Conservation (phyloP, 352 stramenopile species). For the Pythium chondricola region DNA sequence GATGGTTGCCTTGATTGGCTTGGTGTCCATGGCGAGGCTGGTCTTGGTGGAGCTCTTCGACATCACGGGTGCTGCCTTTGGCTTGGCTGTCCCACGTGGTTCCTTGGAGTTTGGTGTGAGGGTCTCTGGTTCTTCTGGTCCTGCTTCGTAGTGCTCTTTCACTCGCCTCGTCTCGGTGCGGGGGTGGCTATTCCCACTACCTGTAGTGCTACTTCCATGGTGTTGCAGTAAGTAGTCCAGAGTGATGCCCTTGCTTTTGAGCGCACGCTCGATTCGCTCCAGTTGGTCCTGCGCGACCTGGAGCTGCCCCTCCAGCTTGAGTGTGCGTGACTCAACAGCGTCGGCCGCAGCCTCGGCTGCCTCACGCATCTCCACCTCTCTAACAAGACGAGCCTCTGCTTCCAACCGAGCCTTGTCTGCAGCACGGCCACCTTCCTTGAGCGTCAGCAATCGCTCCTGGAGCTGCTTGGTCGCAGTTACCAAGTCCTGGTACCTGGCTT, state of each 20-base stretch:
- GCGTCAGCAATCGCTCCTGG: constrained; percentile 23
- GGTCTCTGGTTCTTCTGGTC: constrained; percentile 8
- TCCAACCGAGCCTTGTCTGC: constrained; percentile 24
- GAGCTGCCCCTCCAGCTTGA: constrained; percentile 32
- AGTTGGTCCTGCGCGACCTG: constrained; percentile 23
- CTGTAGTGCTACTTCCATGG: not conserved
- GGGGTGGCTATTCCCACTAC: constrained; percentile 1
- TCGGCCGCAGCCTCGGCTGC: constrained; percentile 41
- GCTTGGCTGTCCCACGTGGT: too few species aligned
- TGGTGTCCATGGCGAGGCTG: too few species aligned
- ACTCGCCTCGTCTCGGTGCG: too few species aligned
- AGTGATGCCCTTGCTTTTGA: constrained; percentile 58
- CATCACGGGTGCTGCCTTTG: too few species aligned
- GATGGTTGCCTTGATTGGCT: too few species aligned
- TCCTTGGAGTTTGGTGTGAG: too few species aligned
- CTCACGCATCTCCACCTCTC: constrained; percentile 35
- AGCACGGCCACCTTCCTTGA: constrained; percentile 22
- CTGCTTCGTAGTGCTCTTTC: too few species aligned
- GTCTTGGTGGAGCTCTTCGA: too few species aligned
- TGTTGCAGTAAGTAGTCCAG: constrained; percentile 54
- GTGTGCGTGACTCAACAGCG: constrained; percentile 29
- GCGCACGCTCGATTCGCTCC: constrained; percentile 33
- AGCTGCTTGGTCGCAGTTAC: constrained; percentile 24
- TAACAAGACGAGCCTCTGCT: constrained; percentile 28
- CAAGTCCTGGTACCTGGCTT: constrained; percentile 19